Percentiles rank a stretch among this genome's conserved stretches.
phyloP scores from a whole-genome alignment of 2,329 filamentous ascomycete species.

The Coniella vitis region DNA sequence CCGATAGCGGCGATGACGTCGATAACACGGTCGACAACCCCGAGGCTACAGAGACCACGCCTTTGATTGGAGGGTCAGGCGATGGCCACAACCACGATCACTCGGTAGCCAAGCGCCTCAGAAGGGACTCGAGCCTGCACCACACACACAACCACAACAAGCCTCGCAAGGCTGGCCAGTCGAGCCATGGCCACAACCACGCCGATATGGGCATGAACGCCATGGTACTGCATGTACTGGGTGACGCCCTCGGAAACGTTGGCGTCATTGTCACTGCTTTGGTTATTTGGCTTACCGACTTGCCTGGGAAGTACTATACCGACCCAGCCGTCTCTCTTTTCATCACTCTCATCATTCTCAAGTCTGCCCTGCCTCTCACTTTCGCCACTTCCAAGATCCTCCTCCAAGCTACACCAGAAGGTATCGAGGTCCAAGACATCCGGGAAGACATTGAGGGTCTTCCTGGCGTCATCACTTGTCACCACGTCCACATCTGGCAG shows the following conservation, averaged over 20 bases:
- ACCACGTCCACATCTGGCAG: slow-evolving; percentile 98
- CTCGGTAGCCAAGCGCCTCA: slow-evolving; percentile 26
- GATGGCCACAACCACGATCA: slow-evolving; percentile 24
- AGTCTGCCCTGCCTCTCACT: slow-evolving; percentile 71
- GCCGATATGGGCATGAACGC: slow-evolving; percentile 93
- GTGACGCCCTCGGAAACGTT: slow-evolving; percentile 79
- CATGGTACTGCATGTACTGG: slow-evolving; percentile 69
- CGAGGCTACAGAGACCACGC: slow-evolving; percentile 31
- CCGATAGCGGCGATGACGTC: slow-evolving; percentile 11
- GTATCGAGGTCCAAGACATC: slow-evolving; percentile 83
- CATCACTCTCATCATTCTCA: slow-evolving; percentile 75
- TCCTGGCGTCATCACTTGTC: slow-evolving; percentile 80
- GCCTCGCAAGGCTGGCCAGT: slow-evolving; percentile 54
- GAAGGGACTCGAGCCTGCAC: slow-evolving; percentile 53
- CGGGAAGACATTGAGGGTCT: slow-evolving; percentile 83
- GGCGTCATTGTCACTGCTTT: slow-evolving; percentile 78
- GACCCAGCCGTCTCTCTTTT: slow-evolving; percentile 89
- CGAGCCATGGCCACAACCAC: slow-evolving; percentile 69
- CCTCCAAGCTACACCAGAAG: slow-evolving; percentile 85
- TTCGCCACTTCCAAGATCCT: slow-evolving; percentile 79
- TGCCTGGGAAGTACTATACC: slow-evolving; percentile 74
- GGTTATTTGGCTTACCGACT: slow-evolving; percentile 86
- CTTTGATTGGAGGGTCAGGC: slow-evolving; percentile 25
- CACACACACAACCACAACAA: slow-evolving; percentile 74
- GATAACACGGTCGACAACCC: slow-evolving; percentile 21